Conservation (phyloP, 164 flowering plant genomes). For the Sedum album region DNA sequence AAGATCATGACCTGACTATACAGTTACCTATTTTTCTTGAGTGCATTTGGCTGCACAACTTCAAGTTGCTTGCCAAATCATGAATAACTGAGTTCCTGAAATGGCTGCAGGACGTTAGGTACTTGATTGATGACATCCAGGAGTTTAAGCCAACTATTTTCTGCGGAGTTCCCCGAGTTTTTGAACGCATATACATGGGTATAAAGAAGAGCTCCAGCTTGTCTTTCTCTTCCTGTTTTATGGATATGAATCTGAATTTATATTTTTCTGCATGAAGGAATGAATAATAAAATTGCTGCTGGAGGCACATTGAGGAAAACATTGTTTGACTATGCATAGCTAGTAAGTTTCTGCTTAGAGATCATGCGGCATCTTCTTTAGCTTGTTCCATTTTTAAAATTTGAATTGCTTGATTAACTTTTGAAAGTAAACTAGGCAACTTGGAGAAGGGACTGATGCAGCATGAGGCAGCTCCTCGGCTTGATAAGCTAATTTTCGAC, state of each 20-base stretch:
- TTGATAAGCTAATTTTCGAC: slow-evolving; percentile 72
- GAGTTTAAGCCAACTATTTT: slow-evolving; percentile 80
- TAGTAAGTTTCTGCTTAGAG: slow-evolving; percentile 70
- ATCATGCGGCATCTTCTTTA: background rate
- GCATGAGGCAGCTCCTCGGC: slow-evolving; percentile 73
- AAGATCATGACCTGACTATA: slow-evolving; percentile 13
- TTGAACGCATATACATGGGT: slow-evolving; percentile 83
- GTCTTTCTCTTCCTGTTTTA: background rate
- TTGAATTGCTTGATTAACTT: slow-evolving; percentile 1
- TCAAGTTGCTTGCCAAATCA: background rate
- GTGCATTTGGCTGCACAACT: background rate
- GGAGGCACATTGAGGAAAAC: slow-evolving; percentile 59
- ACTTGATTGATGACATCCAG: slow-evolving; percentile 67
- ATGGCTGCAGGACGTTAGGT: slow-evolving; percentile 62
- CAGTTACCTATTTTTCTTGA: background rate
- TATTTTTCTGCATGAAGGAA: slow-evolving; percentile 40
- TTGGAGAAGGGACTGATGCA: slow-evolving; percentile 68
- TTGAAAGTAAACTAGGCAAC: slow-evolving; percentile 61
- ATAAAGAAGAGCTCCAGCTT: background rate
- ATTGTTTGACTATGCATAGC: slow-evolving; percentile 71
- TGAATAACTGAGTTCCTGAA: background rate
- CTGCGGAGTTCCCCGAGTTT: slow-evolving; percentile 95
- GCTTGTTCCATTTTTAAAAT: background rate
- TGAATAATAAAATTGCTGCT: slow-evolving; percentile 47
- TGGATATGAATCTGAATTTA: background rate